Evolutionary conservation across 2,329 filamentous ascomycete genomes (phyloP).

Genomic region (Didymella pomorum): DNA sequence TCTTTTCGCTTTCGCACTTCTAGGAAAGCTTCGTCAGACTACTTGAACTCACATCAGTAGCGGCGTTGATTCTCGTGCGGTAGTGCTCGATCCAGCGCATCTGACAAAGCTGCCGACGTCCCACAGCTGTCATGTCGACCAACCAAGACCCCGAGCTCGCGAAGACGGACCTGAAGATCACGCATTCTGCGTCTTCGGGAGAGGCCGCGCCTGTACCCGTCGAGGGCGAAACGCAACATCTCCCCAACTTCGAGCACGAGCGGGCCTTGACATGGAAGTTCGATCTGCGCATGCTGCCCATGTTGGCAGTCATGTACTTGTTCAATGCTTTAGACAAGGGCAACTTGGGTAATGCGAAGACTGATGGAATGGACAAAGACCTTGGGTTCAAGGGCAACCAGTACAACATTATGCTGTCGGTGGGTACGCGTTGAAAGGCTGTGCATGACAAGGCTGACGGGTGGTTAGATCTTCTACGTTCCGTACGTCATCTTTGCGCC

Average conservation of each 20-base stretch:
- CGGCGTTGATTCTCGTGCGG: not conserved
- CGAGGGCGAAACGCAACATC: conserved; percentile 44
- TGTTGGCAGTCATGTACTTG: conserved; percentile 67
- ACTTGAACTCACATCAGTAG: not conserved
- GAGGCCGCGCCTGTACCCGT: conserved; percentile 34
- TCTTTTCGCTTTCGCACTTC: not conserved
- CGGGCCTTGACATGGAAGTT: conserved; percentile 62
- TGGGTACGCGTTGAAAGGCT: not conserved
- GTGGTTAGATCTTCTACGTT: conserved; percentile 71
- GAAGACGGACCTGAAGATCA: conserved; percentile 41
- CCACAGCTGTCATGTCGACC: conserved; percentile 33
- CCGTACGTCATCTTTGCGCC: conserved; percentile 76
- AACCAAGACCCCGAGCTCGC: conserved; percentile 39
- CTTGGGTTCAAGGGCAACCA: conserved; percentile 68
- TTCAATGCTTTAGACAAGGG: conserved; percentile 56
- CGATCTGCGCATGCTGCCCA: conserved; percentile 63
- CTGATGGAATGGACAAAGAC: conserved; percentile 58
- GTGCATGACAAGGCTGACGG: conserved; percentile 1
- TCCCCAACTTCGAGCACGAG: conserved; percentile 49
- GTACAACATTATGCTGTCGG: conserved; percentile 72
- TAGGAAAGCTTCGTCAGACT: not conserved
- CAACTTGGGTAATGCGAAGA: conserved; percentile 54
- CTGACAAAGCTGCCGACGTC: not conserved
- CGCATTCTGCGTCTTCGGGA: conserved; percentile 39
- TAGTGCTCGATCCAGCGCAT: not conserved